phyloP scores from a whole-genome alignment of 2,329 filamentous ascomycete genomes.

The Remersonia thermophila region DNA sequence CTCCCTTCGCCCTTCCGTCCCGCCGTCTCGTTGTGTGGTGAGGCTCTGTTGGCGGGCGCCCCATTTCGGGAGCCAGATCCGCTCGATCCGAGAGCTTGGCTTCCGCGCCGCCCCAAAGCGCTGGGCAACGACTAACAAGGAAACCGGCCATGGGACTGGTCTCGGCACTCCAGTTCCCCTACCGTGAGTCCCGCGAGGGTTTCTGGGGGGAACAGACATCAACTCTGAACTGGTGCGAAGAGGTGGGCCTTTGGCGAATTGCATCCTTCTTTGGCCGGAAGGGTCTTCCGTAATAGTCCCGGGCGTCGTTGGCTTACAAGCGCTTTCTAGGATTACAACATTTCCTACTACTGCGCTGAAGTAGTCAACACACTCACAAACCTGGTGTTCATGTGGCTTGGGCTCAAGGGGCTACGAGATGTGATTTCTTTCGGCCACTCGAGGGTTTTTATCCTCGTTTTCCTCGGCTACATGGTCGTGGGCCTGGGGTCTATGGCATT shows the following conservation, averaged over 20 bases:
- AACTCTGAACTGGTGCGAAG: conserved; percentile 29
- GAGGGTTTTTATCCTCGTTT: conserved; percentile 58
- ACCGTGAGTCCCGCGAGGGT: conserved; percentile 25
- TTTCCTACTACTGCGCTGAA: conserved; percentile 26
- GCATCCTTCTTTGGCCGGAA: no score
- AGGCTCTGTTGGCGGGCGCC: no score
- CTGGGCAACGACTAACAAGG: background rate
- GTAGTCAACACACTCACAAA: conserved; percentile 61
- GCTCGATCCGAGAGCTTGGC: conserved; percentile 1
- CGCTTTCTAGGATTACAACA: conserved; percentile 23
- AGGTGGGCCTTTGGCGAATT: conserved; percentile 16
- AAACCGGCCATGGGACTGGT: conserved; percentile 8
- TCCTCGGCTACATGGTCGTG: conserved; percentile 40
- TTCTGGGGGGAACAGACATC: conserved; percentile 27
- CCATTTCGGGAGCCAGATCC: background rate
- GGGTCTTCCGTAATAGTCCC: no score
- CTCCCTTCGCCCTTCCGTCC: no score
- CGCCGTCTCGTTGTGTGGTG: no score
- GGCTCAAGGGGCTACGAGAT: conserved; percentile 60
- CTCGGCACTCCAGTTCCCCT: conserved; percentile 21
- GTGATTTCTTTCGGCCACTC: conserved; percentile 64
- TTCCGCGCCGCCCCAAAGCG: conserved; percentile 2
- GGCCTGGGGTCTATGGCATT: conserved; percentile 45
- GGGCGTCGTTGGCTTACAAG: background rate
- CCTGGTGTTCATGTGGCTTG: conserved; percentile 66